A percentile compares a stretch with the other conserved stretches of the same genome.
Conservation (phyloP, 768 basidiomycete genomes). For the Rhizopogon sp. region DNA sequence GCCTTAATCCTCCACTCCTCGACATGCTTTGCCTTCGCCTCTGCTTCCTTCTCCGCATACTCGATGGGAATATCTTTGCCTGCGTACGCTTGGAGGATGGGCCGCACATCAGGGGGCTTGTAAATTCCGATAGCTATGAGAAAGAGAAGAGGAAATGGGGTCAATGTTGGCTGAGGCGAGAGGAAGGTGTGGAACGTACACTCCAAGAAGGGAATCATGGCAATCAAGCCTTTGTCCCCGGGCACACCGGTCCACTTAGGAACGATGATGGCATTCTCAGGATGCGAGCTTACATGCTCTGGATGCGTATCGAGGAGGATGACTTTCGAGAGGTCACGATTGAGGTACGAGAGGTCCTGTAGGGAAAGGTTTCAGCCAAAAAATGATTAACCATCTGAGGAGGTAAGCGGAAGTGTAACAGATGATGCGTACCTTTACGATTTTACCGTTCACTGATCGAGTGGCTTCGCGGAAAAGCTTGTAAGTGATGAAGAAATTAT, state of each 20-base stretch:
- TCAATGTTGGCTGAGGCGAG: neutral
- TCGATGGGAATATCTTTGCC: slow-evolving; percentile 88
- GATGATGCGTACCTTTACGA: slow-evolving; percentile 65
- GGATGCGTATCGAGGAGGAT: slow-evolving; percentile 81
- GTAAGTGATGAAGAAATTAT: slow-evolving; percentile 83
- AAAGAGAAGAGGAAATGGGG: neutral
- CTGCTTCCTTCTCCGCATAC: slow-evolving; percentile 85
- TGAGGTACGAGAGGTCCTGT: slow-evolving; percentile 89
- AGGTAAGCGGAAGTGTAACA: neutral
- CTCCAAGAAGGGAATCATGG: slow-evolving; percentile 97
- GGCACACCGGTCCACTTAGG: slow-evolving; percentile 84
- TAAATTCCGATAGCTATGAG: slow-evolving; percentile 85
- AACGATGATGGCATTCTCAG: slow-evolving; percentile 83
- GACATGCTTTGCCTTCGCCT: slow-evolving; percentile 69
- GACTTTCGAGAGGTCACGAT: slow-evolving; percentile 89
- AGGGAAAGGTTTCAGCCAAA: neutral
- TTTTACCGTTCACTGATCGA: slow-evolving; percentile 71
- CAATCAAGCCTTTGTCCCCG: slow-evolving; percentile 71
- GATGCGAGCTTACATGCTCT: slow-evolving; percentile 74
- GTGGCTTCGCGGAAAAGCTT: slow-evolving; percentile 93
- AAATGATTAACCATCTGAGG: neutral
- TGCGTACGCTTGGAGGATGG: slow-evolving; percentile 76
- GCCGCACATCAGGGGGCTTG: slow-evolving; percentile 81
- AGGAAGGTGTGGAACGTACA: slow-evolving; percentile 38
- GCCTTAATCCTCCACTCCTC: slow-evolving; percentile 71